These are phyloP conservation scores for Lithohypha guttulata DNA, from an alignment of 2,329 filamentous ascomycete genomes.

Conservation along the genomic window DNA sequence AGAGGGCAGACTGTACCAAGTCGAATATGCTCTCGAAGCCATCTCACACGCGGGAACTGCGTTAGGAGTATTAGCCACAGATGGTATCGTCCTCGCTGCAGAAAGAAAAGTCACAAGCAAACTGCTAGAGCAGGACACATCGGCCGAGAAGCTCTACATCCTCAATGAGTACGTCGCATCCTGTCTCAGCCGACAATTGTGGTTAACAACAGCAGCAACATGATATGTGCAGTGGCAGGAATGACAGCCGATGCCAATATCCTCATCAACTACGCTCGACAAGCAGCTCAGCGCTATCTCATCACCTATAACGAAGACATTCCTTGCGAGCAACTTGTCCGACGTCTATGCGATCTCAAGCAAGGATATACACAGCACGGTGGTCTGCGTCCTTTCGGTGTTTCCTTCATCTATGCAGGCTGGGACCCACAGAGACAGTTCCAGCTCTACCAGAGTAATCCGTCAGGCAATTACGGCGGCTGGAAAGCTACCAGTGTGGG, in stretches of 20 bases:
- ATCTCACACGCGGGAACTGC: conserved; percentile 98
- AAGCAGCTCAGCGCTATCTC: conserved; percentile 93
- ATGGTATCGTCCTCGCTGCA: conserved; percentile 95
- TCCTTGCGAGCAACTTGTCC: conserved; percentile 95
- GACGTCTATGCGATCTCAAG: conserved; percentile 92
- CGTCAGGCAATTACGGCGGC: conserved; percentile 94
- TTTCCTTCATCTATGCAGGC: conserved; percentile 98
- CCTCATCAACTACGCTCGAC: conserved; percentile 98
- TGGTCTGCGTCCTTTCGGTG: conserved; percentile 93
- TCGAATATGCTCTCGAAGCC: conserved; percentile 97
- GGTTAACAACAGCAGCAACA: conserved; percentile 57
- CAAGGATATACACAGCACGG: conserved; percentile 99
- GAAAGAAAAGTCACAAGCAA: conserved; percentile 99
- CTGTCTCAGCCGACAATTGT: neutral
- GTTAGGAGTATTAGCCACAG: conserved; percentile 89
- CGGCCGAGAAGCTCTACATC: conserved; percentile 98
- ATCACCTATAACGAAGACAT: conserved; percentile 99
- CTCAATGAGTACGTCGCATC: conserved; percentile 70
- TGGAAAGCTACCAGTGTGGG: conserved; percentile 99
- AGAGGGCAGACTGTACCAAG: conserved; percentile 95
- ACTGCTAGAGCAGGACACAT: conserved; percentile 97
- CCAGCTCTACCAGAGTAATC: conserved; percentile 98
- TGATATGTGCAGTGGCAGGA: conserved; percentile 98
- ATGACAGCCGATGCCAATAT: conserved; percentile 99
- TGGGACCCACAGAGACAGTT: conserved; percentile 95